These are phyloP conservation scores for Litsea cubeba DNA, from an alignment of 164 flowering plant species.

Conservation along the genomic window DNA sequence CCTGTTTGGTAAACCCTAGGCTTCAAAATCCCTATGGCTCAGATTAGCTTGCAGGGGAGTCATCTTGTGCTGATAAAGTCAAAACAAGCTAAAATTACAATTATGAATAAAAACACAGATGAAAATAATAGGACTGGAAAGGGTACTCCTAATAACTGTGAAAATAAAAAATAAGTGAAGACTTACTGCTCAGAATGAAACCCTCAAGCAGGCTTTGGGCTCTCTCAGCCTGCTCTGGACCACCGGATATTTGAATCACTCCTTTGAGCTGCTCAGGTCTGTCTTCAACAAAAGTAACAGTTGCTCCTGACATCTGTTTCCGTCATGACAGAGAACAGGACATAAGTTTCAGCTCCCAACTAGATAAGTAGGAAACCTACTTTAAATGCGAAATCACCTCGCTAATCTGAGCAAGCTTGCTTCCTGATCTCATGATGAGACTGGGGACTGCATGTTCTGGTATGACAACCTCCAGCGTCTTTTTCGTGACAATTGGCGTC, in stretches of 20 bases:
- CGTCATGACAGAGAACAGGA: background rate
- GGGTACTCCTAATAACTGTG: background rate
- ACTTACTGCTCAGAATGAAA: constrained; percentile 92
- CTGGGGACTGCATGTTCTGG: constrained; percentile 77
- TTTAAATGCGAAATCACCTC: constrained; percentile 44
- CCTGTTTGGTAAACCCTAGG: too few species aligned
- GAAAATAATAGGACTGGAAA: background rate
- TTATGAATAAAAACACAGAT: background rate
- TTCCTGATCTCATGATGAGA: constrained; percentile 72
- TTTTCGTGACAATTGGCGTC: constrained; percentile 78
- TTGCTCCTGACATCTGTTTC: constrained; percentile 87
- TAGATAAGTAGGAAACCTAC: too few species aligned
- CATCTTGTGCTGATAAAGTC: constrained; percentile 47
- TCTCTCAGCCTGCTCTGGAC: constrained; percentile 94
- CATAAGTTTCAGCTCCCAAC: background rate
- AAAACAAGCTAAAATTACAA: constrained; percentile 8
- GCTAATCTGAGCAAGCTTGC: constrained; percentile 84
- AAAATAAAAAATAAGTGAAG: background rate
- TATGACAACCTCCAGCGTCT: constrained; percentile 81
- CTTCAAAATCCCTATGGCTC: too few species aligned
- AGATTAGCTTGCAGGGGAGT: constrained; percentile 27
- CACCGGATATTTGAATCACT: constrained; percentile 80
- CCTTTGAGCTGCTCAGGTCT: constrained; percentile 59
- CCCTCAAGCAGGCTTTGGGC: constrained; percentile 99
- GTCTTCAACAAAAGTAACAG: constrained; percentile 66